Base-by-base conservation (phyloP, 768 basidiomycete genomes). In the Serpula lacrymans region DNA sequence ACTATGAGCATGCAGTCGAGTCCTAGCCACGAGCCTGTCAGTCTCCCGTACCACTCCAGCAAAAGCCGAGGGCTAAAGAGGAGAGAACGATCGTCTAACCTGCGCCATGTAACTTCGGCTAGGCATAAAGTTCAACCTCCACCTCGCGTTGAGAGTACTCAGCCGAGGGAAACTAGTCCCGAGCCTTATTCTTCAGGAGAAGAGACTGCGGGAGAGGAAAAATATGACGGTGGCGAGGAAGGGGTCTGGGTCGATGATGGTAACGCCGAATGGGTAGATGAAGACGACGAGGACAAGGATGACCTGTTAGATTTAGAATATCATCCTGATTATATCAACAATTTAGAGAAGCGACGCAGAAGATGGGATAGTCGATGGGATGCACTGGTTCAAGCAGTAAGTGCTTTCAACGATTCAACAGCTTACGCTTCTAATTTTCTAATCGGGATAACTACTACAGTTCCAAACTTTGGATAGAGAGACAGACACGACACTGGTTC, bases 301-400 rank as follows among this genome's bases (percentile, higher is more conserved):
- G 88, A 88, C 52, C 49, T 89, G 42, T 57, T 88, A 38, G 80
- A 87, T 31, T 63, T 89, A 39, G 85, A 89, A 49, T 88, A 77
- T 52, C 87, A 90, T 57, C 85, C 84, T 7, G 67, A 70, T 39
- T 90, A 75, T 53, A 69, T 90, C 35, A 72, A 68, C 41, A 81
- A 80, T 53, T 58, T 74, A 38, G 80, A 82, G 51, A 86, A 83
- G 59, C 64, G 87, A 35, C 72, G 82, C 34, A 63, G 83, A 40
- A 70, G 78, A 42, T 90, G 84, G 82, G 85, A 87, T 45, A 67
- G 75, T 26, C 77, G 80, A 4, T 88, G 87, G 86, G 84, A 88
- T 42, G 73, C 74, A 17, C 63, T 90, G 21, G 69, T 79, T 14
- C 83, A 85, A 59, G 83, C 84, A 42, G 87, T 88, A 46, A 60